These are phyloP conservation scores for Leccinellum luteum DNA, from an alignment of 768 basidiomycete species.

Conservation along the genomic window DNA sequence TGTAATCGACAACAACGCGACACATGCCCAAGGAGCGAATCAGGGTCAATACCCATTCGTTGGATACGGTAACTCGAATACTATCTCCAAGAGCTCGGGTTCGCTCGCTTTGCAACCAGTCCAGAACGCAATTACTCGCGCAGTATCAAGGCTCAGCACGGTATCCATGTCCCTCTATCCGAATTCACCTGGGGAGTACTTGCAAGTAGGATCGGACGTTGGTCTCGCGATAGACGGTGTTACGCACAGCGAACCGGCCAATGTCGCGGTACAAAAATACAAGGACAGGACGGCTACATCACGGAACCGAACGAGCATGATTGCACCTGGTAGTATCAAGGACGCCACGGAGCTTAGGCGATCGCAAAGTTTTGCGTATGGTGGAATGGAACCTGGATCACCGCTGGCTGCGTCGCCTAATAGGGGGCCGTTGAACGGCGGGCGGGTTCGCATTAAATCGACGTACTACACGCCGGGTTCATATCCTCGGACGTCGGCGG, in stretches of 20 bases:
- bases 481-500: conserved; percentile 53
- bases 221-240: conserved; percentile 37
- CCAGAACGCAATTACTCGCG: conserved; percentile 39
- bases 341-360: conserved; percentile 24
- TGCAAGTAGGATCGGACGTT: conserved; percentile 24
- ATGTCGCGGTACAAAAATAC: conserved; percentile 32
- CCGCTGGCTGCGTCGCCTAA: conserved; percentile 33
- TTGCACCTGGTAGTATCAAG: conserved; percentile 16
- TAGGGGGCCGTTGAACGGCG: conserved; percentile 36
- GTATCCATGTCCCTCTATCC: conserved; percentile 50
- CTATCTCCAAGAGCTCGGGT: conserved; percentile 23
- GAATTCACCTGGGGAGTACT: conserved; percentile 36
- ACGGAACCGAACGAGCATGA: conserved; percentile 25
- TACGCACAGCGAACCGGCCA: conserved; percentile 42
- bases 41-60: conserved; percentile 23
- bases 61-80: conserved; percentile 23
- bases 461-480: conserved; percentile 58
- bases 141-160: conserved; percentile 39
- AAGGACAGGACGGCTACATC: conserved; percentile 30
- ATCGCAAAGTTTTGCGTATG: conserved; percentile 48
- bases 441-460: conserved; percentile 67
- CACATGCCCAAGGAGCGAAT: conserved; percentile 14
- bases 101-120: conserved; percentile 38
- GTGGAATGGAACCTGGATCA: conserved; percentile 49
- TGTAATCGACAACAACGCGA: conserved; percentile 4